Conservation (phyloP, 352 stramenopile species). For the Thraustochytrium striatum region DNA sequence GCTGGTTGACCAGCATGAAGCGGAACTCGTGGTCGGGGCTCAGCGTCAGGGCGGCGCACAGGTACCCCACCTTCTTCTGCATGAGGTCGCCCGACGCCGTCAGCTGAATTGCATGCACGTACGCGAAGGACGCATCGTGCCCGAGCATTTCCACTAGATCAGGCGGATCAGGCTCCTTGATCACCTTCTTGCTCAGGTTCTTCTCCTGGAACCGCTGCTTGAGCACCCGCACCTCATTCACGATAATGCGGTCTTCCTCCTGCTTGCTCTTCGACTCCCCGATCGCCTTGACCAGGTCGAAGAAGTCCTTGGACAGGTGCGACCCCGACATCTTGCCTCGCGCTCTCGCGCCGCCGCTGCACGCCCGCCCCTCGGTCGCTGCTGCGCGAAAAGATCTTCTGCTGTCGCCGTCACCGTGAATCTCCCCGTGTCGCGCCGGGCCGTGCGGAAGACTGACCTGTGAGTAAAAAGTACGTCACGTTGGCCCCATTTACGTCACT, state of each 20-base stretch:
- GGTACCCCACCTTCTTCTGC: slow-evolving; percentile 87
- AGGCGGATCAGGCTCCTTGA: too few relatives aligned
- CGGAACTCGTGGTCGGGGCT: slow-evolving; percentile 97
- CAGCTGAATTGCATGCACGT: slow-evolving; percentile 97
- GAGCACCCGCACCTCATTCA: slow-evolving; percentile 86
- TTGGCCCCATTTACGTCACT: too few relatives aligned
- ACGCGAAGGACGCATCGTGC: slow-evolving; percentile 98
- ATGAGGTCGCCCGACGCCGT: slow-evolving; percentile 93
- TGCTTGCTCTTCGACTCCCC: slow-evolving; percentile 99
- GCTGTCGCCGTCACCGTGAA: too few relatives aligned
- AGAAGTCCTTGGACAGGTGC: slow-evolving; percentile 95
- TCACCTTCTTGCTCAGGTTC: slow-evolving; percentile 59
- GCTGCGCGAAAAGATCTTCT: too few relatives aligned
- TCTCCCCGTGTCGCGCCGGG: too few relatives aligned
- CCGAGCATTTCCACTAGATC: slow-evolving; percentile 99
- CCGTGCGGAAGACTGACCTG: too few relatives aligned
- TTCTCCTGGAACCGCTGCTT: slow-evolving; percentile 83
- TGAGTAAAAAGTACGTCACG: too few relatives aligned
- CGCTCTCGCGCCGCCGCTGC: not conserved
- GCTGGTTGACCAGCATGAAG: slow-evolving; percentile 99
- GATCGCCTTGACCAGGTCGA: slow-evolving; percentile 99
- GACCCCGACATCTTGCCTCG: slow-evolving; percentile 47
- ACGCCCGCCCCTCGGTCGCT: too few relatives aligned
- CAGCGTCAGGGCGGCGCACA: slow-evolving; percentile 76
- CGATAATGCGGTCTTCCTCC: slow-evolving; percentile 99